These are phyloP conservation scores for Podospora tetraspora DNA, from an alignment of 495 filamentous ascomycete genomes.

Conservation along the genomic window DNA sequence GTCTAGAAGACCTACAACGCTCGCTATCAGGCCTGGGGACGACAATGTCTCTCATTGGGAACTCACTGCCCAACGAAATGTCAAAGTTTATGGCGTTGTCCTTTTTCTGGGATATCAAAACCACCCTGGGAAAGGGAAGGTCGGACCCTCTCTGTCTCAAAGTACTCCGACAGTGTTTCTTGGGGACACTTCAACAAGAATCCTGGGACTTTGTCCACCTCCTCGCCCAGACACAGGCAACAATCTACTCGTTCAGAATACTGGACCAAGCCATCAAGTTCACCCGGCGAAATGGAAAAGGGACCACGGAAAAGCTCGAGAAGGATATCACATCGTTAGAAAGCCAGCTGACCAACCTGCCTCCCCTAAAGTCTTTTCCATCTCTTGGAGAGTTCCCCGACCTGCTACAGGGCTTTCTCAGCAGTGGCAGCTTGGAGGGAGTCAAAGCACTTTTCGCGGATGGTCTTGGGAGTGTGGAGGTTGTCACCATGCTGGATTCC, in stretches of 20 bases:
- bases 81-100: conserved; percentile 26
- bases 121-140: conserved; percentile 31
- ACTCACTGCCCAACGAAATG: conserved; percentile 27
- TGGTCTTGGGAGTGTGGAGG: conserved; percentile 14
- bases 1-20: background rate
- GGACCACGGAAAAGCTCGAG: background rate
- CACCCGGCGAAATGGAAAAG: background rate
- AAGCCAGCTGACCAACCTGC: conserved; percentile 9
- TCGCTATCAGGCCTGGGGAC: background rate
- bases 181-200: conserved; percentile 17
- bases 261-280: conserved; percentile 50
- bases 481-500: conserved; percentile 16
- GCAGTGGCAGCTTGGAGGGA: background rate
- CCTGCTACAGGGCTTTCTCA: conserved; percentile 8
- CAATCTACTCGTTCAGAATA: conserved; percentile 62
- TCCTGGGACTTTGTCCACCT: conserved; percentile 62
- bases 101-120: conserved; percentile 40
- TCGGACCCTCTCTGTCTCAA: conserved; percentile 22
- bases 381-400: conserved; percentile 17
- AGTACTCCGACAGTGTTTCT: conserved; percentile 20
- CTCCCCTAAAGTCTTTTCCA: conserved; percentile 21
- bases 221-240: conserved; percentile 56
- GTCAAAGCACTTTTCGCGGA: conserved; percentile 11
- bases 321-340: conserved; percentile 3
- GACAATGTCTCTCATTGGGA: background rate